Conservation (phyloP, 768 basidiomycete genomes). For the Termitomyces sp. region DNA sequence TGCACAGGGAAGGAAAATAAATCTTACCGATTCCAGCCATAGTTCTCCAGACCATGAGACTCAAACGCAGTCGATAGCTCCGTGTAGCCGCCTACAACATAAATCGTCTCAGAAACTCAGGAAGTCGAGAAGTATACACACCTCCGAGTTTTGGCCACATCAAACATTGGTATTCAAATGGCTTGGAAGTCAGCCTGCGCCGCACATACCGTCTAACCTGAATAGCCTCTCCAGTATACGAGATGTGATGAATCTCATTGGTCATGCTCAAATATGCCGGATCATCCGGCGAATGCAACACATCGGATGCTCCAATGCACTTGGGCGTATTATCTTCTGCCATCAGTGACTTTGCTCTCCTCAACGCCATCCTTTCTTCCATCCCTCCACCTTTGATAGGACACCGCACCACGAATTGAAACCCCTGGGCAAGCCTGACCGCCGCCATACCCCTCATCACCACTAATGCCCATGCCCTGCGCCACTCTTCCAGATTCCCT, state of each 20-base stretch:
- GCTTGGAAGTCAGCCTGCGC: constrained; percentile 54
- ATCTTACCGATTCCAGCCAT: constrained; percentile 79
- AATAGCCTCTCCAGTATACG: constrained; percentile 87
- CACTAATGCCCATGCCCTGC: constrained; percentile 67
- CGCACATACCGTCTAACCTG: constrained; percentile 85
- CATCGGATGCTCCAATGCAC: constrained; percentile 60
- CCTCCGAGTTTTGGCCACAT: constrained; percentile 91
- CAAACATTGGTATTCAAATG: constrained; percentile 78
- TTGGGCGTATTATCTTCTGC: constrained; percentile 51
- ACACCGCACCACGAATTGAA: constrained; percentile 79
- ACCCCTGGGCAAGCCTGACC: constrained; percentile 87
- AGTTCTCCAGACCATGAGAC: constrained; percentile 75
- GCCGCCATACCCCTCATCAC: constrained; percentile 95
- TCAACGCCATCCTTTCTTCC: constrained; percentile 28
- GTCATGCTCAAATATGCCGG: constrained; percentile 91
- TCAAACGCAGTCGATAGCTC: constrained; percentile 69
- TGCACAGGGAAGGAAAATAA: background rate
- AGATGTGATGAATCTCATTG: constrained; percentile 91
- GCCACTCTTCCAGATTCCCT: constrained; percentile 48
- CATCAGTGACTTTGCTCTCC: constrained; percentile 53
- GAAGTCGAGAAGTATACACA: constrained; percentile 12
- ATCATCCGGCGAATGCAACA: constrained; percentile 51
- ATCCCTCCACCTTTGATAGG: constrained; percentile 18
- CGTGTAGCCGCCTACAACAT: constrained; percentile 60
- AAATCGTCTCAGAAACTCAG: background rate